phyloP scores from a whole-genome alignment of 192 early-diverging fungal species.

The Dissophora globulifera region DNA sequence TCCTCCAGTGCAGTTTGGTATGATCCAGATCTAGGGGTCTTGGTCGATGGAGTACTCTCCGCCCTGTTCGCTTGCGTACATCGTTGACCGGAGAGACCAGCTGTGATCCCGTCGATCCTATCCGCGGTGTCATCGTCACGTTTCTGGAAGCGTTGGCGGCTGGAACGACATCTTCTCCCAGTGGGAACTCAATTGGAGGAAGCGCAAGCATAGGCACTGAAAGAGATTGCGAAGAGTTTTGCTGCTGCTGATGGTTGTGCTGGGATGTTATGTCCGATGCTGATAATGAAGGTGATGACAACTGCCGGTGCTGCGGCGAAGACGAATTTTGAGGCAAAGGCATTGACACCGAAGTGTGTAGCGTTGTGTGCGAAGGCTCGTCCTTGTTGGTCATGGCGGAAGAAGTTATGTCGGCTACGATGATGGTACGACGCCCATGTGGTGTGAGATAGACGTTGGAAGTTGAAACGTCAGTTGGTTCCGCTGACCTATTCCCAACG shows the following conservation, averaged over 20 bases:
- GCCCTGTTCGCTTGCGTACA: constrained; percentile 40
- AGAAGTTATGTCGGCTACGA: neutral
- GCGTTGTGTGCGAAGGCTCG: neutral
- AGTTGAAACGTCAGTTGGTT: no score
- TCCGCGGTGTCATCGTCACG: constrained; percentile 20
- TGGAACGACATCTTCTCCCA: constrained; percentile 30
- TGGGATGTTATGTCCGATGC: neutral
- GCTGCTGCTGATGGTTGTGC: neutral
- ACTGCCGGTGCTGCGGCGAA: neutral
- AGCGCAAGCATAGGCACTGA: neutral
- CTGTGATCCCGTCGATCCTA: constrained; percentile 45
- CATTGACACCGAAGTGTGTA: neutral
- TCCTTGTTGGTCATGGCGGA: constrained; percentile 10
- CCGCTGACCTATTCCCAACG: no score
- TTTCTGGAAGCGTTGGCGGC: constrained; percentile 5
- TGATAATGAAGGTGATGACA: constrained; percentile 1
- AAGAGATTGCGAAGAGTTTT: neutral
- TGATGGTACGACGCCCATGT: neutral
- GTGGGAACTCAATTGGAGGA: constrained; percentile 15
- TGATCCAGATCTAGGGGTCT: constrained; percentile 34
- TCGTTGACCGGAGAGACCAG: constrained; percentile 36
- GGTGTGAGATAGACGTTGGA: neutral
- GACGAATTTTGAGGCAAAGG: neutral
- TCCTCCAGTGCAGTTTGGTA: constrained; percentile 6
- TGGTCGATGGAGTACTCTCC: constrained; percentile 28